These are phyloP conservation scores for Monosporascus sp. DNA, from an alignment of 2,329 filamentous ascomycete genomes.

Conservation along the genomic window DNA sequence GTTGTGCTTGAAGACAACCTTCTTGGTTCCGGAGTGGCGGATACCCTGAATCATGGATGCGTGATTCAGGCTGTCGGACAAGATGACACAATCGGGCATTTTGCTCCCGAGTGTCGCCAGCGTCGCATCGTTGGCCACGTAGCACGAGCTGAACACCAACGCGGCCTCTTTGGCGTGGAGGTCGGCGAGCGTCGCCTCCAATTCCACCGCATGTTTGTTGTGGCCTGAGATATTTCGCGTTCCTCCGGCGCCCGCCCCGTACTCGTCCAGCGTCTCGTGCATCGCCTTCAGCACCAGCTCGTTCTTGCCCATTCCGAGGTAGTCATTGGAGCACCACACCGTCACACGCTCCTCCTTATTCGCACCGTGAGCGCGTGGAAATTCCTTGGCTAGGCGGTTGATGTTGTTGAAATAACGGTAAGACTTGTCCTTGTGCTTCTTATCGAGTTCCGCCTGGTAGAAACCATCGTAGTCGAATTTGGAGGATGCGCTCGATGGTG, in stretches of 20 bases:
- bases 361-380: constrained; percentile 89
- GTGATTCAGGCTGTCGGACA: constrained; percentile 97
- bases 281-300: constrained; percentile 79
- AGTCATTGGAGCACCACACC: constrained; percentile 99
- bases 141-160: constrained; percentile 95
- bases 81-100: constrained; percentile 89
- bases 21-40: constrained; percentile 91
- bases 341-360: constrained; percentile 80
- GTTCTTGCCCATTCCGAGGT: constrained; percentile 96
- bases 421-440: constrained; percentile 99
- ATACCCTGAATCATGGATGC: constrained; percentile 99
- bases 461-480: constrained; percentile 91
- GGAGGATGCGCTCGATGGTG: constrained; percentile 27
- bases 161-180: constrained; percentile 89
- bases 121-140: constrained; percentile 96
- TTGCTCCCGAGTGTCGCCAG: constrained; percentile 95
- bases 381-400: constrained; percentile 94
- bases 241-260: constrained; percentile 90
- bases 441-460: constrained; percentile 83
- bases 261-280: constrained; percentile 91
- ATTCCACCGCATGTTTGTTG: constrained; percentile 83
- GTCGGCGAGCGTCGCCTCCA: constrained; percentile 78
- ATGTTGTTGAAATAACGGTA: constrained; percentile 99
- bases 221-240: constrained; percentile 98
- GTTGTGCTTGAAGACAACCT: constrained; percentile 98